phyloP scores from a whole-genome alignment of 148 eudicot species.

The Fagopyrum homotropicum region DNA sequence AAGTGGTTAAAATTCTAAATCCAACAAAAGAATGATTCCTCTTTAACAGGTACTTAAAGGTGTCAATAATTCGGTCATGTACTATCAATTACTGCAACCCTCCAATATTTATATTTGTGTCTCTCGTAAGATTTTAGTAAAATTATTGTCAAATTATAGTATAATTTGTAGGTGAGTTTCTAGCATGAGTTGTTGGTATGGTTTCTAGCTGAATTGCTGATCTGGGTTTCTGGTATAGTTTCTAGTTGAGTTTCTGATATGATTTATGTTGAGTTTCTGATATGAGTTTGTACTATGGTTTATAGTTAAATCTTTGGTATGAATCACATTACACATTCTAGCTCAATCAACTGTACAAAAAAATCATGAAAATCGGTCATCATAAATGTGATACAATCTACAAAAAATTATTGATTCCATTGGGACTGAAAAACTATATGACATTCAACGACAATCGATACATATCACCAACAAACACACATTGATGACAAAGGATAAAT shows the following conservation, averaged over 20 bases:
- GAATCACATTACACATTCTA: background rate
- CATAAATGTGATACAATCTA: background rate
- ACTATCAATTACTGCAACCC: background rate
- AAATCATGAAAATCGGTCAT: background rate
- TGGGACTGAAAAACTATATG: background rate
- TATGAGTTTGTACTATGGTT: no score
- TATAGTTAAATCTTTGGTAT: no score
- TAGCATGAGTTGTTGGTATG: no score
- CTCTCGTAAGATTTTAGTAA: no score
- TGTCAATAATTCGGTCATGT: background rate
- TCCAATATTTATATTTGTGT: no score
- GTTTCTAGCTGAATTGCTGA: no score
- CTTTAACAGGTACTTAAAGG: background rate
- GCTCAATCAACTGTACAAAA: background rate
- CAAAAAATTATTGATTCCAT: background rate
- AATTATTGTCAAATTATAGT: no score
- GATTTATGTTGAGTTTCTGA: no score
- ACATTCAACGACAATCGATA: background rate
- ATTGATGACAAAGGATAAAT: background rate
- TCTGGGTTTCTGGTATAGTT: no score
- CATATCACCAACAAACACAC: background rate
- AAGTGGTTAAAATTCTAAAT: background rate
- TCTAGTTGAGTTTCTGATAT: no score
- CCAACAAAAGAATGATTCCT: background rate
- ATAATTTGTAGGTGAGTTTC: no score